Percentiles rank a stretch among this genome's conserved stretches.
Conservation (phyloP, 306 rosid genomes). For the Prunus kanzakura region DNA sequence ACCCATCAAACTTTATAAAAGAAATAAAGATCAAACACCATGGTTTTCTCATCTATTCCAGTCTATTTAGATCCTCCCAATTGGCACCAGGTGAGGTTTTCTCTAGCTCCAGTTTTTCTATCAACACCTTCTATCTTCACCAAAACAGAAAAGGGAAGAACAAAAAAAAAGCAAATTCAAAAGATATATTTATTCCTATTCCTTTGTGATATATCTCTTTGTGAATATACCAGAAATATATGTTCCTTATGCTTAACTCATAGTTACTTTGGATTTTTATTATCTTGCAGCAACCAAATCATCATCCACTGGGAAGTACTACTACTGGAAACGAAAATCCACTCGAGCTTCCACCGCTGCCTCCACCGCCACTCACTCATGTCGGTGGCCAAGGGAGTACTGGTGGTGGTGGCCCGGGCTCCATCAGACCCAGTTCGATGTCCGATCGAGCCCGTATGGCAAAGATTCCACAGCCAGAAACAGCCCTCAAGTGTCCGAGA, state of each 20-base stretch:
- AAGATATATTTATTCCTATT: constrained; percentile 78
- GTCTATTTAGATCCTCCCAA: constrained; percentile 96
- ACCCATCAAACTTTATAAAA: constrained; percentile 89
- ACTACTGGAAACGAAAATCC: constrained; percentile 35
- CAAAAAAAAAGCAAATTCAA: constrained; percentile 29
- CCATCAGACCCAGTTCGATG: constrained; percentile 76
- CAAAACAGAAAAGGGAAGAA: constrained; percentile 13
- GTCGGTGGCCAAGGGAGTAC: constrained; percentile 16
- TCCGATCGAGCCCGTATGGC: constrained; percentile 84
- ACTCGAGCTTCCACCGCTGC: constrained; percentile 49
- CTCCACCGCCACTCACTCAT: constrained; percentile 29
- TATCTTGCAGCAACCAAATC: constrained; percentile 55
- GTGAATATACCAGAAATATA: constrained; percentile 65
- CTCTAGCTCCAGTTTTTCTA: constrained; percentile 37
- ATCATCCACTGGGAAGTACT: constrained; percentile 28
- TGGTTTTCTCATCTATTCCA: constrained; percentile 98
- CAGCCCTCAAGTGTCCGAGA: constrained; percentile 86
- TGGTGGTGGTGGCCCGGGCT: constrained; percentile 25
- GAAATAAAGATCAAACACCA: constrained; percentile 40
- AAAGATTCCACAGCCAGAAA: constrained; percentile 70
- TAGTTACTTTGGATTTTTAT: constrained; percentile 3
- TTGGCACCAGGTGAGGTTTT: constrained; percentile 92
- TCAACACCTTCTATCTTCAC: constrained; percentile 26
- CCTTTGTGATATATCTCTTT: constrained; percentile 47
- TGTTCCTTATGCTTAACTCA: constrained; percentile 24